These are phyloP conservation scores for Brassica rapa DNA, from an alignment of 345 rosid species.

Conservation along the genomic window DNA sequence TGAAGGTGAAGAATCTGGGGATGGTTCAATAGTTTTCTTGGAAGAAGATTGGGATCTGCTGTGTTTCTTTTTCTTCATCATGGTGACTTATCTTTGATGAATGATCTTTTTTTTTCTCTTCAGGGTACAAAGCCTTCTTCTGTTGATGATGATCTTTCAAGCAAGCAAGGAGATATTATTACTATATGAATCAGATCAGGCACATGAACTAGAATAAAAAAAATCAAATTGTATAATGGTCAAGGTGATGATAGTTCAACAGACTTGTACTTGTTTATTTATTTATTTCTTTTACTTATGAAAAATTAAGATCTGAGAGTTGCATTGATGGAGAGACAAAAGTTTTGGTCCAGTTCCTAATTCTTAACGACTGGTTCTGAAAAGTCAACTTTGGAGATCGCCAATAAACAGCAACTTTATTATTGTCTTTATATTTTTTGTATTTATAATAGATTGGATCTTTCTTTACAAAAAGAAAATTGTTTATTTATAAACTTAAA, in stretches of 20 bases:
- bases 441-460: background rate
- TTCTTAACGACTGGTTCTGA: constrained; percentile 23
- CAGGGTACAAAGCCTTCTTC: background rate
- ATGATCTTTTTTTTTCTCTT: constrained; percentile 9
- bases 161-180: constrained; percentile 18
- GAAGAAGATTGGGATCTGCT: constrained; percentile 36
- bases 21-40: constrained; percentile 29
- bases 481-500: background rate
- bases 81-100: constrained; percentile 31
- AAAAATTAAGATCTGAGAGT: constrained; percentile 34
- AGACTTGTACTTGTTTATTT: constrained; percentile 23
- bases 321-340: constrained; percentile 19
- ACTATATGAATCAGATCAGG: constrained; percentile 35
- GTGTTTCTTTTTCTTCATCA: constrained; percentile 41
- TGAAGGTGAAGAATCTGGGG: constrained; percentile 29
- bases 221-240: constrained; percentile 23
- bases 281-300: background rate
- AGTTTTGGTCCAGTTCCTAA: constrained; percentile 30
- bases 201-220: constrained; percentile 26
- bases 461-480: constrained; percentile 1
- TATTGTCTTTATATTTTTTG: constrained; percentile 19
- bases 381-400: constrained; percentile 41
- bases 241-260: constrained; percentile 27
- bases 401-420: constrained; percentile 19
- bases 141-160: constrained; percentile 31